Evolutionary conservation across 306 rosid genomes (phyloP), one percentile per base, ranked within the genome.

Genomic region (Quercus mongolica): DNA sequence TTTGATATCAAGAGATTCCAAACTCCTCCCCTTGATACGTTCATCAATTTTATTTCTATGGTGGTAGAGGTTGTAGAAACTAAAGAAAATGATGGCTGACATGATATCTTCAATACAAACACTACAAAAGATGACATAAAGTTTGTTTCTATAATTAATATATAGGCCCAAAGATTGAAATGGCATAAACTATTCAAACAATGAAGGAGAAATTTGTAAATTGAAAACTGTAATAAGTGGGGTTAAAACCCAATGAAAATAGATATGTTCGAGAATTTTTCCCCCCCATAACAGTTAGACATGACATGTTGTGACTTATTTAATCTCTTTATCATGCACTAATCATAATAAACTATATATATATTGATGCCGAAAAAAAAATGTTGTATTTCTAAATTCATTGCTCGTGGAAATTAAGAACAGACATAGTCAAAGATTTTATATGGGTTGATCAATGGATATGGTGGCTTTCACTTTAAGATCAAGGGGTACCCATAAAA

Each of bases 31-130:
- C 75, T 74, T 82, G 26, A 54, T 64, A 14, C 59, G 76, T 56
- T 58, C 65, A 76, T 71, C 61, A 56, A 68, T 76, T 72, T 33
- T 69, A 20, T 33, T 70, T 77, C 26, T 57, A 46, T 72, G 84
- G 82, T 76, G 83, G 86, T 51, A 80, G 83, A 70, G 86, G 63
- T 71, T 14, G 81, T 73, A 73, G 79, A 55, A 85, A 82, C 77
- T 38, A n/a, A 61, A 78, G 90, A 87, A 86, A 89, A 86, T 78
- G 86, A 83, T 85, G 87, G 79, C 35, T 87, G 80, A 84, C 78
- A 82, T 76, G 74, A 82, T 74, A 38, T 71, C 81, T 81, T 83
- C 69, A 44, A 55, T 71, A 72, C 59, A 75, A 74, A 85, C 82
- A 56, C 86, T 14, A 8, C 74, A 75, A 83, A 69, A 70, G 59